Conservation (phyloP, 371 early-diverging fungal genomes). For the Cokeromyces recurvatus region DNA sequence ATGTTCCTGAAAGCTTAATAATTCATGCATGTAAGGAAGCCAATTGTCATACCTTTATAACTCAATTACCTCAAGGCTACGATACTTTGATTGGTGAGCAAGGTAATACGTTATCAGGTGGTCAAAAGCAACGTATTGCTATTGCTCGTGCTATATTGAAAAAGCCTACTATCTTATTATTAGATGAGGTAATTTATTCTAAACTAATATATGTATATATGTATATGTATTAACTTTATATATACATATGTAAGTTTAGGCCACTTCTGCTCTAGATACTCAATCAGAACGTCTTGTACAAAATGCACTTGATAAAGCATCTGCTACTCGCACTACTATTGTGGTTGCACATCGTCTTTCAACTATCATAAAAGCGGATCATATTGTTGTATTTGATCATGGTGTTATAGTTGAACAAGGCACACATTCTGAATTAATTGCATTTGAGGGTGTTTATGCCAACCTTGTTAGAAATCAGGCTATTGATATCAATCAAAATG, state of each 20-base stretch:
- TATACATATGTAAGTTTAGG: constrained; percentile 24
- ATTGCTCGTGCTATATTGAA: constrained; percentile 72
- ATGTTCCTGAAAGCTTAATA: constrained; percentile 51
- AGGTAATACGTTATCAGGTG: constrained; percentile 71
- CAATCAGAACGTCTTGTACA: constrained; percentile 71
- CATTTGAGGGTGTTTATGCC: constrained; percentile 41
- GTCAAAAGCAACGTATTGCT: constrained; percentile 82
- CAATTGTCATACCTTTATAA: constrained; percentile 68
- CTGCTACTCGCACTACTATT: constrained; percentile 68
- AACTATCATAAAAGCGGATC: constrained; percentile 72
- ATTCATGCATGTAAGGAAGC: constrained; percentile 61
- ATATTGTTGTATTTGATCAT: constrained; percentile 71
- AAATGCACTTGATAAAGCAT: constrained; percentile 65
- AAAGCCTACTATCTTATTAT: constrained; percentile 58
- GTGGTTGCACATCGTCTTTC: constrained; percentile 87
- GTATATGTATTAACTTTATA: too few relatives aligned
- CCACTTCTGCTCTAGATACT: constrained; percentile 74
- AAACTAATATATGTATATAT: constrained; percentile 46
- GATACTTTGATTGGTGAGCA: constrained; percentile 59
- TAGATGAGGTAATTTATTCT: constrained; percentile 70
- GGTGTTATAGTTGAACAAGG: constrained; percentile 69
- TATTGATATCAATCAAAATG: constrained; percentile 14
- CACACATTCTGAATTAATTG: constrained; percentile 57
- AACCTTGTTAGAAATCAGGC: constrained; percentile 54
- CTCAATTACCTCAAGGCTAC: constrained; percentile 60